Evolutionary conservation across 2,329 filamentous ascomycete species (phyloP).

Genomic region (Cladosporium cucumerinum): DNA sequence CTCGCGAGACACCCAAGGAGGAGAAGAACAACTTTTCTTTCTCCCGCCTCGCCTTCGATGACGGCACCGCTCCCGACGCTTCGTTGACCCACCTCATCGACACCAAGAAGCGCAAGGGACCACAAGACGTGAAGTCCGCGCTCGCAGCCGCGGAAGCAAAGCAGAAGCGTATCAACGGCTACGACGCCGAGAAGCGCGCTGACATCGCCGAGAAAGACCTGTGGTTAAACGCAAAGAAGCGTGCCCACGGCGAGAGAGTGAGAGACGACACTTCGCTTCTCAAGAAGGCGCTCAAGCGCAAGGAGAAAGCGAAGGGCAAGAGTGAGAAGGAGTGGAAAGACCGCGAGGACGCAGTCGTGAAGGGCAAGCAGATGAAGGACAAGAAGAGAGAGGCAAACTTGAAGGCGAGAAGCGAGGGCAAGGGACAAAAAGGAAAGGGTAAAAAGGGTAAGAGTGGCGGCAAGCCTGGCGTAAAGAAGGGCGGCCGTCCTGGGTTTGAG

Average conservation of each 20-base stretch:
- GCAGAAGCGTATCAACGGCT: constrained; percentile 69
- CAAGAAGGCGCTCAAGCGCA: constrained; percentile 92
- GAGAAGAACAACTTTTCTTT: constrained; percentile 74
- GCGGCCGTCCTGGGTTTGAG: constrained; percentile 55
- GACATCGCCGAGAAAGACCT: constrained; percentile 90
- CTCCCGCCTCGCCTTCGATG: constrained; percentile 83
- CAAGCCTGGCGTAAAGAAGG: constrained; percentile 70
- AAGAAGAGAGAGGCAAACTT: constrained; percentile 55
- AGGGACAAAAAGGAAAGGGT: constrained; percentile 67
- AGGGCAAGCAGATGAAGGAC: constrained; percentile 48
- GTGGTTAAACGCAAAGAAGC: constrained; percentile 88
- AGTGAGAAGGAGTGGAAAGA: constrained; percentile 78
- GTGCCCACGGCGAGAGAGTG: constrained; percentile 84
- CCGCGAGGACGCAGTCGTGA: constrained; percentile 43
- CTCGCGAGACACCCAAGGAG: constrained; percentile 42
- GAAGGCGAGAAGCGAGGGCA: constrained; percentile 70
- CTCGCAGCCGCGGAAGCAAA: constrained; percentile 85
- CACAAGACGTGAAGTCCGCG: constrained; percentile 79
- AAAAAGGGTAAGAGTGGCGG: constrained; percentile 57
- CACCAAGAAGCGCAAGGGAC: constrained; percentile 72
- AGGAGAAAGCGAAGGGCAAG: constrained; percentile 85
- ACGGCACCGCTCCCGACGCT: constrained; percentile 76
- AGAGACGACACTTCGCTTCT: constrained; percentile 80
- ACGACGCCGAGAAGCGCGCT: constrained; percentile 76
- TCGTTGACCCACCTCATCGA: constrained; percentile 58